Evolutionary conservation across 441 rosid species (phyloP).

Genomic region (Erodium trifolium): DNA sequence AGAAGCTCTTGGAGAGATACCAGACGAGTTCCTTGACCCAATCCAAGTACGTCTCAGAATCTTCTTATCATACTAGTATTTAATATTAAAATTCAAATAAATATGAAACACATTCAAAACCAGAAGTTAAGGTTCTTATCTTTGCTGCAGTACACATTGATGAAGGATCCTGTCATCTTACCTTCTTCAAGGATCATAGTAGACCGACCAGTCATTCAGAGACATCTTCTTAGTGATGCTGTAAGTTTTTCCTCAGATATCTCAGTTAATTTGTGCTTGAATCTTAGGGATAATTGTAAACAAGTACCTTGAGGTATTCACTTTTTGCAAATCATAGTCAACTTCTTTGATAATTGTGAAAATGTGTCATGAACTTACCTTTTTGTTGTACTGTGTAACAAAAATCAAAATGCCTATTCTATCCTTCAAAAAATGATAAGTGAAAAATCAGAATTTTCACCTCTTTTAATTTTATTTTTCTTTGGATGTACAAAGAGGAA

Average conservation of each 20-base stretch:
- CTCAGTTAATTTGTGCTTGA: not conserved
- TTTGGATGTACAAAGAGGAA: too few relatives aligned
- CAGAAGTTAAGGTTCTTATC: not conserved
- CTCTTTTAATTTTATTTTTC: too few relatives aligned
- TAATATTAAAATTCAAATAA: too few relatives aligned
- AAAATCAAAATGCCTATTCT: too few relatives aligned
- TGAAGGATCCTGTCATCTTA: conserved; percentile 98
- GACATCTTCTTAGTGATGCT: conserved; percentile 95
- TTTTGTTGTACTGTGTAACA: too few relatives aligned
- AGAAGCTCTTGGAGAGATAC: conserved; percentile 90
- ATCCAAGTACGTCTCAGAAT: conserved; percentile 42
- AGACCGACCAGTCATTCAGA: conserved; percentile 83
- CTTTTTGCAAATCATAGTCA: too few relatives aligned
- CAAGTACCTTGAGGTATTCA: too few relatives aligned
- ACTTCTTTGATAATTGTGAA: too few relatives aligned
- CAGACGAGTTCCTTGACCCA: conserved; percentile 99
- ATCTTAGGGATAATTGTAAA: not conserved
- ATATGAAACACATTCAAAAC: not conserved
- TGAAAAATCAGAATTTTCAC: too few relatives aligned
- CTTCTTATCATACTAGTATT: too few relatives aligned
- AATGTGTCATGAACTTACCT: too few relatives aligned
- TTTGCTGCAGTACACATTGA: conserved; percentile 66
- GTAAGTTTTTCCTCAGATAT: conserved; percentile 26
- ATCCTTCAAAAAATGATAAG: too few relatives aligned
- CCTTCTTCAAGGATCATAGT: conserved; percentile 85